Conservation (phyloP, 352 stramenopile species). For the Globisporangium ultimum region DNA sequence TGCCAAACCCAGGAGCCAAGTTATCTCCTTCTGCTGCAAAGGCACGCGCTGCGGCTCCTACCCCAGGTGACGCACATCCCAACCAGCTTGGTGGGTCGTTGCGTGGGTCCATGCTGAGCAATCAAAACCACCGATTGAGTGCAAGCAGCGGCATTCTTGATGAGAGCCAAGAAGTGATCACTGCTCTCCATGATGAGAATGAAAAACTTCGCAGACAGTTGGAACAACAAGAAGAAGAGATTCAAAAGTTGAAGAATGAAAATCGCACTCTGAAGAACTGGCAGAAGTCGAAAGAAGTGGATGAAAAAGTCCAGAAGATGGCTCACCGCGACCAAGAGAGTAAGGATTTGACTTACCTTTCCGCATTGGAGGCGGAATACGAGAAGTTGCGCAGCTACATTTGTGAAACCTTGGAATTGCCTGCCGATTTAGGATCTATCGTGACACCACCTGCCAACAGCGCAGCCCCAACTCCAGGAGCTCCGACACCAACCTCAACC, state of each 20-base stretch:
- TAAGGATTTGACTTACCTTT: slow-evolving; percentile 82
- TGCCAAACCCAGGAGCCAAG: slow-evolving; percentile 22
- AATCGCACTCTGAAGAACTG: slow-evolving; percentile 80
- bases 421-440: slow-evolving; percentile 35
- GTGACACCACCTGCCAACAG: slow-evolving; percentile 21
- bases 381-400: slow-evolving; percentile 80
- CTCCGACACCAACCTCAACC: background rate
- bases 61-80: slow-evolving; percentile 8
- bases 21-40: slow-evolving; percentile 39
- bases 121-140: slow-evolving; percentile 42
- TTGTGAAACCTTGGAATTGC: slow-evolving; percentile 73
- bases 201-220: slow-evolving; percentile 70
- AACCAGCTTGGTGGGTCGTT: slow-evolving; percentile 23
- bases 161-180: slow-evolving; percentile 86
- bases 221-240: slow-evolving; percentile 68
- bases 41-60: slow-evolving; percentile 16
- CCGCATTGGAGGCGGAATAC: slow-evolving; percentile 77
- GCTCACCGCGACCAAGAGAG: slow-evolving; percentile 81
- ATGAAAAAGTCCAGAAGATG: slow-evolving; percentile 86
- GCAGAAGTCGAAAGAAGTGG: slow-evolving; percentile 85
- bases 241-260: slow-evolving; percentile 73
- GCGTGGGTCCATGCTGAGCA: slow-evolving; percentile 49
- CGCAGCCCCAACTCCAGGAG: background rate
- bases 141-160: slow-evolving; percentile 75
- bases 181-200: slow-evolving; percentile 80